Evolutionary conservation across 495 filamentous ascomycete species (phyloP).

Genomic region (Pseudoneurospora amorphoporcata): DNA sequence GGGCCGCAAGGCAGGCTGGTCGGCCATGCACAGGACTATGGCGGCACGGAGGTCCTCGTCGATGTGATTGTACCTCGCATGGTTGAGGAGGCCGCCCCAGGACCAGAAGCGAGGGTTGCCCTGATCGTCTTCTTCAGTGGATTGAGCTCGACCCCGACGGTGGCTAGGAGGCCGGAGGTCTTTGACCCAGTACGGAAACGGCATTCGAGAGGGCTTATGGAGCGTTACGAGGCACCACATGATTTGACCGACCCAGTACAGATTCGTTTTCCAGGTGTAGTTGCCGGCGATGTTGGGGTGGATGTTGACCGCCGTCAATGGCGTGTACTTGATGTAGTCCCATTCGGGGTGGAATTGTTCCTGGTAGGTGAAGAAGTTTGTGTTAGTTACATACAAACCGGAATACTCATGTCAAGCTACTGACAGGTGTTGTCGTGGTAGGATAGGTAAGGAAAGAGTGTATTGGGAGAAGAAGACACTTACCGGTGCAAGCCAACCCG

Average conservation of each 20-base stretch:
- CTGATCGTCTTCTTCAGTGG: neutral
- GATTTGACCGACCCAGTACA: neutral
- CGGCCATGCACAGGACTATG: neutral
- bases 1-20: neutral
- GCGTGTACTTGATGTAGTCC: neutral
- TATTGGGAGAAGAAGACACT: neutral
- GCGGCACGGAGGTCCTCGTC: neutral
- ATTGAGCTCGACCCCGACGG: neutral
- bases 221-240: neutral
- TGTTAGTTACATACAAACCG: neutral
- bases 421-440: neutral
- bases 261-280: neutral
- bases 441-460: neutral
- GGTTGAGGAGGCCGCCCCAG: neutral
- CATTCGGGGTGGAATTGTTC: conserved; percentile 1
- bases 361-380: neutral
- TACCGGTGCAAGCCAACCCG: neutral
- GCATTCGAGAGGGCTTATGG: neutral
- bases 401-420: neutral
- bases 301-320: neutral
- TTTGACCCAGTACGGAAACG: neutral
- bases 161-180: neutral
- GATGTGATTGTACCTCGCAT: neutral
- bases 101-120: neutral
- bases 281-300: neutral